Base-by-base conservation (phyloP, 257 asterid genomes). In the Plantago ovata region DNA sequence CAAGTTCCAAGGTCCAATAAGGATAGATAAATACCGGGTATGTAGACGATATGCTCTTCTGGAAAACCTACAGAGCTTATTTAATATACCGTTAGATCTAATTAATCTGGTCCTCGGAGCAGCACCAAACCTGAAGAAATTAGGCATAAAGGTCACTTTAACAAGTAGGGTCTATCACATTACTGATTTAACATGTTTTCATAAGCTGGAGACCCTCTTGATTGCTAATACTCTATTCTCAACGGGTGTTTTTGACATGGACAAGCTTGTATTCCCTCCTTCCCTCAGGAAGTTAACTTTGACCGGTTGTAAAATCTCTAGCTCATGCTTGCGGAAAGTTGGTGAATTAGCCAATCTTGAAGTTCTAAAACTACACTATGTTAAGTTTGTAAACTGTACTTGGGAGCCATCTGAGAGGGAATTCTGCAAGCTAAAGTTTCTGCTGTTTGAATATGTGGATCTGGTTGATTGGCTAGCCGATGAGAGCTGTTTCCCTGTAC, bases 381-480 rank as follows among this genome's bases (percentile, higher is more conserved):
- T 40, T 23, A 11, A 5, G 11, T 57, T 56, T 18, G 33, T 46
- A 23, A 49, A 45, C 16, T 9, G 14, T 6, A 46, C 11, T 10
- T 61, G 58, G 24, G 58, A 63, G 50, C 54, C 61, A 41, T 24
- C 16, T 23, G 61, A 63, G 20, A 54, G 45, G 21, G 68, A 41
- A 12, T 63, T 63, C 36, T 6, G 45, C 36, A 4, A 19, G 1
- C 61, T 52, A 16, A 8, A 53, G 44, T 13, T 24, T 53, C 21
- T 63, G 62, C 36, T 15, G 5, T 45, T 63, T 7, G 38, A 18
- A 12, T 7, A 13, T 1, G 9, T 53, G 69, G 16, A 63, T 63
- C 69, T 63, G 3, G 45, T 42, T 23, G 16, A 58, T 1, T 70
- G 75, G 75, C 24, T 7, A 44, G 63, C 58, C 14, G 63, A 64